phyloP scores from a whole-genome alignment of 768 basidiomycete genomes.

The Imleria badia region DNA sequence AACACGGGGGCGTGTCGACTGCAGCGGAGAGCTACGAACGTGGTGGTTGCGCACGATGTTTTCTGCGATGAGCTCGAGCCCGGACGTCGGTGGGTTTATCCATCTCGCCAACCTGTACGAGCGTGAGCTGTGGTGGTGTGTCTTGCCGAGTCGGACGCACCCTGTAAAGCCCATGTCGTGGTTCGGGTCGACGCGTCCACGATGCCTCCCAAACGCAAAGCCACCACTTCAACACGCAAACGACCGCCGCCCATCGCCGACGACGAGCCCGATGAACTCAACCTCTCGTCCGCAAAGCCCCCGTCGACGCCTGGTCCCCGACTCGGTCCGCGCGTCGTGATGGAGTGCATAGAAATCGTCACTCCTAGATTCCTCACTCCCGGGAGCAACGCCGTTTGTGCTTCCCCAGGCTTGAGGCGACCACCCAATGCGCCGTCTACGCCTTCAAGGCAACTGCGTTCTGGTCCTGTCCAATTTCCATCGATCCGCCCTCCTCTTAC shows the following conservation, averaged over 20 bases:
- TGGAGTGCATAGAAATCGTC: constrained; percentile 33
- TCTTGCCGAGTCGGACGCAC: constrained; percentile 29
- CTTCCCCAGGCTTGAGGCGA: constrained; percentile 17
- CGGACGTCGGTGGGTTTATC: constrained; percentile 78
- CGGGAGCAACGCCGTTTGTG: background rate
- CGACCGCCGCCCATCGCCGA: constrained; percentile 6
- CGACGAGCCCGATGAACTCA: constrained; percentile 32
- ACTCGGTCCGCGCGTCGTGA: constrained; percentile 21
- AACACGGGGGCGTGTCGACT: constrained; percentile 17
- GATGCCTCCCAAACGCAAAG: constrained; percentile 46
- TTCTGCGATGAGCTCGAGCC: constrained; percentile 63
- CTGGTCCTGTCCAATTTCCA: constrained; percentile 7
- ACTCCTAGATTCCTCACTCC: constrained; percentile 22
- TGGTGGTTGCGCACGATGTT: constrained; percentile 74
- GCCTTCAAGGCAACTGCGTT: constrained; percentile 14
- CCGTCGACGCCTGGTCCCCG: constrained; percentile 28
- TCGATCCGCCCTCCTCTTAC: constrained; percentile 14
- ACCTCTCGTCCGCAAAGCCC: constrained; percentile 14
- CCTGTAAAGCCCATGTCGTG: constrained; percentile 64
- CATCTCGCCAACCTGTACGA: constrained; percentile 66
- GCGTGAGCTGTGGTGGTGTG: background rate
- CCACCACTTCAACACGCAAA: constrained; percentile 29
- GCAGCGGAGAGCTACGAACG: constrained; percentile 35
- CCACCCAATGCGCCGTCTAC: constrained; percentile 15
- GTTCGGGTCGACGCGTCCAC: constrained; percentile 27